Conservation (phyloP, 208 protist species). For the Perkinsela sp. region DNA sequence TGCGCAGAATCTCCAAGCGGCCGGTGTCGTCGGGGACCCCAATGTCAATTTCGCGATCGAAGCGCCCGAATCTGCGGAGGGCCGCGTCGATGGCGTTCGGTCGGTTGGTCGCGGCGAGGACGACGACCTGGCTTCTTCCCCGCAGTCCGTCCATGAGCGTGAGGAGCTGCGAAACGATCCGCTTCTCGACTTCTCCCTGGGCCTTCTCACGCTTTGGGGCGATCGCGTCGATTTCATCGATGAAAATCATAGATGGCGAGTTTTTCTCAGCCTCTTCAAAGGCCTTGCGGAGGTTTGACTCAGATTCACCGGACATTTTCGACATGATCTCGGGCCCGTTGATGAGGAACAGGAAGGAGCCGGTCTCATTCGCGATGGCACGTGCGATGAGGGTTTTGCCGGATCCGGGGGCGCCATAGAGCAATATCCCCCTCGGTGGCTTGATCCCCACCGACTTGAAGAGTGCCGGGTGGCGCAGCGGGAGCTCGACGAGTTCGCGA, state of each 20-base stretch:
- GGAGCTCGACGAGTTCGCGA: constrained; percentile 96
- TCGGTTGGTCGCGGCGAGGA: constrained; percentile 99
- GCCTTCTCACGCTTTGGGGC: constrained; percentile 98
- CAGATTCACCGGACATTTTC: constrained; percentile 97
- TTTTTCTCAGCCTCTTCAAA: constrained; percentile 99
- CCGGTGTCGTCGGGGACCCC: constrained; percentile 97
- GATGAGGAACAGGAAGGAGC: constrained; percentile 99
- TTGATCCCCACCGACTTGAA: constrained; percentile 97
- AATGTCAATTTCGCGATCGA: constrained; percentile 99
- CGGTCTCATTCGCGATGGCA: constrained; percentile 98
- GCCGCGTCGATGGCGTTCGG: constrained; percentile 97
- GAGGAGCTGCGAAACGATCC: constrained; percentile 98
- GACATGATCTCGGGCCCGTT: constrained; percentile 99
- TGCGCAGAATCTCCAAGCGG: constrained; percentile 92
- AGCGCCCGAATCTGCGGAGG: constrained; percentile 96
- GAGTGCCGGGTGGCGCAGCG: constrained; percentile 89
- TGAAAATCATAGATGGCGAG: constrained; percentile 99
- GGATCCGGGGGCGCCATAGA: constrained; percentile 94
- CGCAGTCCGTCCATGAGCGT: constrained; percentile 99
- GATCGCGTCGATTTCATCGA: constrained; percentile 99
- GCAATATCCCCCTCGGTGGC: constrained; percentile 79
- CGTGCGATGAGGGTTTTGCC: constrained; percentile 99
- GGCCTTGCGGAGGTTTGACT: constrained; percentile 93
- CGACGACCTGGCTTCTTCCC: constrained; percentile 85
- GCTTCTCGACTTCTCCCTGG: constrained; percentile 97